Evolutionary conservation across 805 yeast species (phyloP), one percentile per base, ranked within the genome.

Genomic region (Starmerella lactis-condensi): DNA sequence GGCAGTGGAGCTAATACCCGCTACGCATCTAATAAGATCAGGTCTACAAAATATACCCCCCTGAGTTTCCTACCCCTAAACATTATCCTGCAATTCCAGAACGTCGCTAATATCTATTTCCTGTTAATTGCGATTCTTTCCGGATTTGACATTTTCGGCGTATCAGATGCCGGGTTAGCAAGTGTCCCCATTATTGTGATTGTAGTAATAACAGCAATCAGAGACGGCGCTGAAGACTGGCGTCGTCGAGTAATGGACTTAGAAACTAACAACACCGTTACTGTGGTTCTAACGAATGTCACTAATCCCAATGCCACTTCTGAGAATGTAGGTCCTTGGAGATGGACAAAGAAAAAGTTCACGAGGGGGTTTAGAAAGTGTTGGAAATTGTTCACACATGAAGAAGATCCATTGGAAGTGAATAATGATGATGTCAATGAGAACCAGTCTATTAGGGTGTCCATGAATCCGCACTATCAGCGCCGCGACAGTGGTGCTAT

Each of bases 1-100:
- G 15, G 64, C 71, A 2, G 73, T 75, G 10, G 62, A 65, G 22
- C 77, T 85, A 48, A 46, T 13, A 60, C 62, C 0, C 50, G 53
- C n/a, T 85, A 76, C 48, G 71, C 91, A 8, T 65, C 94, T 46
- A 85, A 85, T 60, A 83, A 89, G 53, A 79, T 89, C 43, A 70
- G 95, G 58, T 82, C 96, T 0, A 81, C 98, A 2, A 85, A 81
- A 57, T 85, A 85, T 54, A 85, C 95, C 2, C 94, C 96, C 5
- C 50, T 89, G 28, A 61, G 81, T 6, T 85, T 85, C 48, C 41
- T 89, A 19, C 96, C 96, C 3, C 82, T 82, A 52, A 82, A 85
- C 54, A 52, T 85, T 29, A 53, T 57, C 28, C 64, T 67, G 40
- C 96, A 89, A 57, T 83, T 83, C 53, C 69, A 67, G 43, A 85